These are phyloP conservation scores for Teratosphaeria gauchensis DNA, from an alignment of 2,329 filamentous ascomycete species.

Conservation along the genomic window DNA sequence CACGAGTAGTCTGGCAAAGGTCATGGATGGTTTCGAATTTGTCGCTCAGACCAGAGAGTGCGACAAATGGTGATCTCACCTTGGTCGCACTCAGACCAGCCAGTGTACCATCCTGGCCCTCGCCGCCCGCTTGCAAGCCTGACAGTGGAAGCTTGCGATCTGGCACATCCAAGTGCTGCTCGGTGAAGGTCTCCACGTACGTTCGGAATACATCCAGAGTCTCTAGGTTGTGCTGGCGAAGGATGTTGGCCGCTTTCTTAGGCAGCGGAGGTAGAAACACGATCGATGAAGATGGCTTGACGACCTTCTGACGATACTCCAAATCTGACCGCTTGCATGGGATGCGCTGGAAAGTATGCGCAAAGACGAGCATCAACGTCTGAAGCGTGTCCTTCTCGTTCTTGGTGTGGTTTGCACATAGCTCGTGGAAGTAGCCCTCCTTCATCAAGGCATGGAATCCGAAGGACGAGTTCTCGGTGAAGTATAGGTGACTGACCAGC, in stretches of 20 bases:
- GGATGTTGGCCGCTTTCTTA: slow-evolving; percentile 43
- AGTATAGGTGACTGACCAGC: slow-evolving; percentile 63
- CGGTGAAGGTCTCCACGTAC: slow-evolving; percentile 60
- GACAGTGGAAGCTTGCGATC: slow-evolving; percentile 54
- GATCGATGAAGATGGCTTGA: slow-evolving; percentile 51
- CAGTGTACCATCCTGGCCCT: slow-evolving; percentile 14
- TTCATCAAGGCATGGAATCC: slow-evolving; percentile 67
- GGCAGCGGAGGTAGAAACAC: slow-evolving; percentile 59
- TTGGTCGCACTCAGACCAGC: slow-evolving; percentile 31
- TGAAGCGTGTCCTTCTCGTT: slow-evolving; percentile 43
- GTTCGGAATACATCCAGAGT: slow-evolving; percentile 56
- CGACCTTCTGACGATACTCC: slow-evolving; percentile 39
- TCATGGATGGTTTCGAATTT: slow-evolving; percentile 56
- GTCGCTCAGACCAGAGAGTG: slow-evolving; percentile 59
- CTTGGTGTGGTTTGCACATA: slow-evolving; percentile 50
- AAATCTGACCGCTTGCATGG: slow-evolving; percentile 39
- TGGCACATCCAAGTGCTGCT: slow-evolving; percentile 48
- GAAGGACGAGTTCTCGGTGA: slow-evolving; percentile 64
- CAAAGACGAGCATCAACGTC: slow-evolving; percentile 58
- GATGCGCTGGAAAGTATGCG: slow-evolving; percentile 59
- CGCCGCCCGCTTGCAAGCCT: slow-evolving; percentile 35
- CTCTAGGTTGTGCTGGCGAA: slow-evolving; percentile 54
- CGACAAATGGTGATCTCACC: slow-evolving; percentile 59
- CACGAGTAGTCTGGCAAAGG: slow-evolving; percentile 55
- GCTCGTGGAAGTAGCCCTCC: slow-evolving; percentile 56